Percentiles rank a stretch among this genome's conserved stretches.
These are phyloP conservation scores for Biancaea sappan DNA, from an alignment of 306 rosid genomes.

Conservation along the genomic window DNA sequence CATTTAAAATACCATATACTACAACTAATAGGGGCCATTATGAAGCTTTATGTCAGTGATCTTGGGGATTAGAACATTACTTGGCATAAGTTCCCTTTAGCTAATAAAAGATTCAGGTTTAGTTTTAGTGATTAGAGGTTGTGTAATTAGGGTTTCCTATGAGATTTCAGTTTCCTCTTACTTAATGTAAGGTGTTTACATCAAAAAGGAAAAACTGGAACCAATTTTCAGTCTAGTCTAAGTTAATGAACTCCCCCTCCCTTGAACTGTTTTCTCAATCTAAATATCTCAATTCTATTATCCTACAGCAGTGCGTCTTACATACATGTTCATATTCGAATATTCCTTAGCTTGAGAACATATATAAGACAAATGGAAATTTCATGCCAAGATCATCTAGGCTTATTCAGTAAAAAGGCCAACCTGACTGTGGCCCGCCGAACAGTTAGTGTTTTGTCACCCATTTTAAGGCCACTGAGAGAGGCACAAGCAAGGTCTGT, in stretches of 20 bases:
- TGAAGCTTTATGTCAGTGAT: neutral
- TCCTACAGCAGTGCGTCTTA: neutral
- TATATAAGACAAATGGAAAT: slow-evolving; percentile 10
- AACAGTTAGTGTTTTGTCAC: slow-evolving; percentile 83
- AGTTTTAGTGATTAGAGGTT: neutral
- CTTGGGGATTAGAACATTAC: neutral
- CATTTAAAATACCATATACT: neutral
- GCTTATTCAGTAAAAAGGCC: slow-evolving; percentile 31
- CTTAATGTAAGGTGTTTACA: neutral
- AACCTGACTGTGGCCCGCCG: slow-evolving; percentile 80
- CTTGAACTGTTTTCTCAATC: neutral
- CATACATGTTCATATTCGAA: slow-evolving; percentile 19
- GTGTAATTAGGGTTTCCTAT: neutral
- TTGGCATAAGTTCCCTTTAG: neutral
- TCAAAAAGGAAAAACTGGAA: neutral
- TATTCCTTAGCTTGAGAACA: slow-evolving; percentile 23
- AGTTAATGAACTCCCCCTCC: neutral
- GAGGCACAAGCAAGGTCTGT: slow-evolving; percentile 82
- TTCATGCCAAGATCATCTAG: neutral
- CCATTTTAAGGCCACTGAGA: slow-evolving; percentile 85
- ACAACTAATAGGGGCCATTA: neutral
- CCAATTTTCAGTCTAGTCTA: slow-evolving; percentile 3
- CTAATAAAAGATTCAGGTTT: neutral
- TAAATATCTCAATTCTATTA: slow-evolving; percentile 13
- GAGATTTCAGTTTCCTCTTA: neutral